A percentile compares a stretch with the other conserved stretches of the same genome.
Conservation (phyloP, 2,329 filamentous ascomycete species). For the Fusarium musae region DNA sequence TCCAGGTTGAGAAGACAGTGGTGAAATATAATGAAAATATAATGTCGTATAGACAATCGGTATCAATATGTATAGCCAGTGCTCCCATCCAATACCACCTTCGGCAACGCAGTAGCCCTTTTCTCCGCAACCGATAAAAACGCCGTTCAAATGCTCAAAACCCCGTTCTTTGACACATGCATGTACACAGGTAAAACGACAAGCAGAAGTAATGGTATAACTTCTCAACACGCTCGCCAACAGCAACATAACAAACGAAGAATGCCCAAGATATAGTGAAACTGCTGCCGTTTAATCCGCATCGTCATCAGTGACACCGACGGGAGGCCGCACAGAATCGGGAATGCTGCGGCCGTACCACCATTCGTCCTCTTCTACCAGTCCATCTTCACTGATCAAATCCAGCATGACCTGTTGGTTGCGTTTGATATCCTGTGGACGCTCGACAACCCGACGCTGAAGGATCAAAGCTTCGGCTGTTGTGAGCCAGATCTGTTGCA, state of each 20-base stretch:
- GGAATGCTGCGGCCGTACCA: conserved; percentile 65
- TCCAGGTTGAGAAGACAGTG: not conserved
- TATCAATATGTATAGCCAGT: conserved; percentile 38
- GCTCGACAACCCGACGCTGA: conserved; percentile 67
- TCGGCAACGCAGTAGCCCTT: conserved; percentile 32
- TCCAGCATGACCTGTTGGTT: conserved; percentile 72
- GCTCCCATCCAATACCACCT: conserved; percentile 34
- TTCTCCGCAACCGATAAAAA: conserved; percentile 39
- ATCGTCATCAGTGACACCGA: conserved; percentile 64
- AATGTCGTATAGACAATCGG: conserved; percentile 38
- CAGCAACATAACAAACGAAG: conserved; percentile 28
- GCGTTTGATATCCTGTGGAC: conserved; percentile 69
- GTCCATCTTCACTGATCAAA: conserved; percentile 70
- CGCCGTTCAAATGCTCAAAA: conserved; percentile 48
- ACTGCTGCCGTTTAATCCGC: conserved; percentile 46
- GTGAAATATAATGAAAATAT: conserved; percentile 13
- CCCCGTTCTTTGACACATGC: conserved; percentile 40
- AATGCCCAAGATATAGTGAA: conserved; percentile 20
- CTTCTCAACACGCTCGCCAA: conserved; percentile 28
- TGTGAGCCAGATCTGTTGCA: conserved; percentile 71
- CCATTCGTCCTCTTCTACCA: conserved; percentile 71
- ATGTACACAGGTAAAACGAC: conserved; percentile 31
- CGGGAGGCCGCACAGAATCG: conserved; percentile 64
- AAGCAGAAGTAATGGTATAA: conserved; percentile 23
- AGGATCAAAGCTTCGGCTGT: conserved; percentile 72